A percentile compares a stretch with the other conserved stretches of the same genome.
Conservation (phyloP, 495 filamentous ascomycete species). For the Aspergillus kassunensis region DNA sequence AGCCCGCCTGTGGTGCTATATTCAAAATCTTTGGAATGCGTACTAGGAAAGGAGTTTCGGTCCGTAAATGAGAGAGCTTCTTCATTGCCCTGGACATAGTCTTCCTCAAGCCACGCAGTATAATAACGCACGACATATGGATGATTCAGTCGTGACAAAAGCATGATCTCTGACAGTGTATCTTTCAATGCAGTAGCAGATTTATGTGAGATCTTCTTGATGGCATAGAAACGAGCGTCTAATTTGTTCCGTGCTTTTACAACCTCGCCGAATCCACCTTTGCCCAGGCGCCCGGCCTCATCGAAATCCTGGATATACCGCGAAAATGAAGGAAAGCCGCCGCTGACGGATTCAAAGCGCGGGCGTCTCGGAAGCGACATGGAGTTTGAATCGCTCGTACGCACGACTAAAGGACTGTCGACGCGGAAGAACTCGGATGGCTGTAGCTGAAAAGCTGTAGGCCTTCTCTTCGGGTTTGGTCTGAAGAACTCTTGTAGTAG, state of each 20-base stretch:
- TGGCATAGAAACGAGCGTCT: constrained; percentile 87
- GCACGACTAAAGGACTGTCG: constrained; percentile 44
- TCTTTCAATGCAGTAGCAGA: constrained; percentile 75
- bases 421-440: constrained; percentile 81
- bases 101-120: constrained; percentile 88
- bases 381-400: constrained; percentile 35
- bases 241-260: constrained; percentile 92
- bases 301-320: constrained; percentile 85
- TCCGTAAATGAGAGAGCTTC: constrained; percentile 57
- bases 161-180: constrained; percentile 84
- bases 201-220: constrained; percentile 90
- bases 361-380: constrained; percentile 38
- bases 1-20: constrained; percentile 70
- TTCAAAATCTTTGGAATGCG: constrained; percentile 57
- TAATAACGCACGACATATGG: constrained; percentile 95
- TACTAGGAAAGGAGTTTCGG: constrained; percentile 36
- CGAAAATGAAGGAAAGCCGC: constrained; percentile 46
- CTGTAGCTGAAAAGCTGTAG: constrained; percentile 83
- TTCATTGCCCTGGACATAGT: constrained; percentile 53
- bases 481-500: constrained; percentile 79
- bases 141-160: constrained; percentile 89
- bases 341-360: constrained; percentile 44
- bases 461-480: constrained; percentile 73
- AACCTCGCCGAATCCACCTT: constrained; percentile 96
- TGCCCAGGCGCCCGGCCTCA: constrained; percentile 82